Base-by-base conservation (phyloP, 352 stramenopile genomes). In the Phytophthora quininea region DNA sequence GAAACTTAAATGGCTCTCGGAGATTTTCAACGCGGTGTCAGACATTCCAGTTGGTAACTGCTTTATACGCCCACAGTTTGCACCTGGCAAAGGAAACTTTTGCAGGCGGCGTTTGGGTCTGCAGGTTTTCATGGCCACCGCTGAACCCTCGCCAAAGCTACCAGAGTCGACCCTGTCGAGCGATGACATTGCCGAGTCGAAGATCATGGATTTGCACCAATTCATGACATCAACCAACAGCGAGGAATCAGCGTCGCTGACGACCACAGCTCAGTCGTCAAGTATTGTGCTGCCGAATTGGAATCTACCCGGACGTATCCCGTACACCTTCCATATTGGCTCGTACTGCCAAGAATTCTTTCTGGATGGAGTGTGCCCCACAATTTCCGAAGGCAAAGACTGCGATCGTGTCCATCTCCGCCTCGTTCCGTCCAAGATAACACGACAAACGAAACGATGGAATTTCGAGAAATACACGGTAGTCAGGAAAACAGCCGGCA, bases 291-390 rank as follows among this genome's bases (percentile, higher is more conserved):
- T 85, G 24, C 84, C 82, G 10, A 62, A 60, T 14, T 93, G 85
- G 55, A 80, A 79, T 59, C 62, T 85, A 10, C 51, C 49, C 0
- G 54, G 82, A 30, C 76, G 78, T 9, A 80, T 82, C 24, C 81
- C 83, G 31, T 92, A 89, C 65, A 89, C 77, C 4, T 91, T 71
- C 38, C 74, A 72, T 14, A 88, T 80, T 1, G 79, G 75, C 12
- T 84, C 67, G 37, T 87, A 86, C 62, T 93, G 85, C 32, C 10
- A 56, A 4, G 55, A 73, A 5, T 91, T 90, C 47, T 76, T 91
- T 14, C 45, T 79, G 31, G 62, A 80, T 11, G 78, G 70, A 2
- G 24, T 74, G 3, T 93, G 85, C 54, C 73, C 79, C 1, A 63
- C 37, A 4, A 37, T 86, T 24, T 52, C 58, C 9, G 67, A 50